These are phyloP conservation scores for Phytophthora lateralis DNA, from an alignment of 352 stramenopile genomes.

Conservation along the genomic window DNA sequence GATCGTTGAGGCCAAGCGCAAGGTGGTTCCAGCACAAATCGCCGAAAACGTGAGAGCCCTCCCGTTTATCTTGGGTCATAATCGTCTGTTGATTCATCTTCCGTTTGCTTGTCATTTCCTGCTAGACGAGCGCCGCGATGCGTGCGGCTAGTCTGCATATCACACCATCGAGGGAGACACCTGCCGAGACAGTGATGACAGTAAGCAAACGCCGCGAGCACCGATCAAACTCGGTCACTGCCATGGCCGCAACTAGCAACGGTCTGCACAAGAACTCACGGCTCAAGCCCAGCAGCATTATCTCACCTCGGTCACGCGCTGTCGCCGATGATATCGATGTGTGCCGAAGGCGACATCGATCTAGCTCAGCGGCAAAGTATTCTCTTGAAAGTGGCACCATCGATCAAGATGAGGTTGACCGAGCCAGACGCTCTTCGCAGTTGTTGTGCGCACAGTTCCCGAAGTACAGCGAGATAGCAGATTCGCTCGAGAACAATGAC, in stretches of 20 bases:
- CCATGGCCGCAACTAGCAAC: neutral
- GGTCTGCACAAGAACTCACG: constrained; percentile 6
- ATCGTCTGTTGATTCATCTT: neutral
- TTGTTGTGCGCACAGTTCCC: constrained; percentile 21
- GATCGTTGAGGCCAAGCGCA: constrained; percentile 69
- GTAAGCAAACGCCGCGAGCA: constrained; percentile 7
- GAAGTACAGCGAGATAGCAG: constrained; percentile 9
- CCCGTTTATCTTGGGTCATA: neutral
- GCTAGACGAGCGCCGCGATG: constrained; percentile 58
- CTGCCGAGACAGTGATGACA: neutral
- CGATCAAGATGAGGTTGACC: neutral
- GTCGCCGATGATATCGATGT: constrained; percentile 10
- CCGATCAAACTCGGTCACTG: constrained; percentile 16
- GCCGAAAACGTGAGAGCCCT: constrained; percentile 40
- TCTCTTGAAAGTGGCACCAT: neutral
- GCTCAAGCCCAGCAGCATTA: constrained; percentile 29
- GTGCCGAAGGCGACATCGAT: constrained; percentile 2
- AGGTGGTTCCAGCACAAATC: constrained; percentile 50
- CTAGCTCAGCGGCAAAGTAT: constrained; percentile 3
- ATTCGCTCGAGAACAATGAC: constrained; percentile 1
- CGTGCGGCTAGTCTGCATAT: constrained; percentile 36
- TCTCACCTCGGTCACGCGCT: constrained; percentile 31
- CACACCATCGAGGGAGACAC: neutral
- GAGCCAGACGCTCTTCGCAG: constrained; percentile 3
- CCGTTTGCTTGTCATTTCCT: neutral